These are phyloP conservation scores for Dryas alaskensis DNA, from an alignment of 306 rosid genomes.

Conservation along the genomic window DNA sequence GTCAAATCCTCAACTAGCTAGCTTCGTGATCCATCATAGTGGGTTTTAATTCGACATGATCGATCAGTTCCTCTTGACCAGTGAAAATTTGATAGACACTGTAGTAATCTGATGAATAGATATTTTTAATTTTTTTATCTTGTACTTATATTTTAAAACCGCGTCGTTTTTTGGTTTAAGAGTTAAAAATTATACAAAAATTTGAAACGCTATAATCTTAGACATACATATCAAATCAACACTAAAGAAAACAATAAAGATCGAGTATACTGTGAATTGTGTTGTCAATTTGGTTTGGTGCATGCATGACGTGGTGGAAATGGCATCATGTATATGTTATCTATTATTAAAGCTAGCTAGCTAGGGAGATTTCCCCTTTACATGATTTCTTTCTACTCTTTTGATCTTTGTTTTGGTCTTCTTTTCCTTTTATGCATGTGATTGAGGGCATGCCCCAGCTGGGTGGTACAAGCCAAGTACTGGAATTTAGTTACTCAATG, in stretches of 20 bases:
- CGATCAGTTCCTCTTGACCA: not conserved
- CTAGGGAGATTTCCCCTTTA: constrained; percentile 28
- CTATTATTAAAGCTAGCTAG: constrained; percentile 3
- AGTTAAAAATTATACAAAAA: no score
- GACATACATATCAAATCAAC: no score
- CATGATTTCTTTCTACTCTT: not conserved
- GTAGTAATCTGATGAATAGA: constrained; percentile 12
- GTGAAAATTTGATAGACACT: constrained; percentile 36
- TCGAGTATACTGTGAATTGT: constrained; percentile 23
- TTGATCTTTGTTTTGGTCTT: not conserved
- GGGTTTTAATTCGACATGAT: not conserved
- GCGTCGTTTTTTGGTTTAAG: no score
- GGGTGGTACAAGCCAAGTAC: constrained; percentile 71
- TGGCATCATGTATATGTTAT: constrained; percentile 37
- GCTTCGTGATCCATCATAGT: no score
- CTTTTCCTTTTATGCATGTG: constrained; percentile 9
- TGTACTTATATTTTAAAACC: no score
- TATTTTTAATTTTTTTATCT: no score
- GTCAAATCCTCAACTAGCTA: not conserved
- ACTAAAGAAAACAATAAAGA: no score
- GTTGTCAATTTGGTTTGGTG: constrained; percentile 34
- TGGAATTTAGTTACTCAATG: not conserved
- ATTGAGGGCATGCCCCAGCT: constrained; percentile 41
- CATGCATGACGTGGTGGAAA: constrained; percentile 71
- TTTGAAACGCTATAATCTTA: no score